phyloP scores from a whole-genome alignment of 371 early-diverging fungal genomes.

The Syncephalastrum contaminatum region DNA sequence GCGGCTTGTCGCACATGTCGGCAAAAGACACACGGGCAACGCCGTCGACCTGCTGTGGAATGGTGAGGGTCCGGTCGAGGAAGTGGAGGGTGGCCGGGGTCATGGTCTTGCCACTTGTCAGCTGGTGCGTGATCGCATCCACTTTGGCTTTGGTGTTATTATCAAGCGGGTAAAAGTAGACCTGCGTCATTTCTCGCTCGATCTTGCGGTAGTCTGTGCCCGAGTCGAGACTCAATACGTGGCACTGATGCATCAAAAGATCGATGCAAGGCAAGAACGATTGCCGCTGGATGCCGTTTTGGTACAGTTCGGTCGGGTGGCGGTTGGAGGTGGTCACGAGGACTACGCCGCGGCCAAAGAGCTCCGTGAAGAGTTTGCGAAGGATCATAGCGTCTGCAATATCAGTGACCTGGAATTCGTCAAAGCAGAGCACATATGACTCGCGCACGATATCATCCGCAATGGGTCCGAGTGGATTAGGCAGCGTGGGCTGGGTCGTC shows the following conservation, averaged over 20 bases:
- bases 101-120: slow-evolving; percentile 34
- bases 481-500: slow-evolving; percentile 39
- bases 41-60: slow-evolving; percentile 64
- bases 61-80: slow-evolving; percentile 67
- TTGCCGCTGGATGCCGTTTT: slow-evolving; percentile 91
- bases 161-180: slow-evolving; percentile 64
- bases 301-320: slow-evolving; percentile 92
- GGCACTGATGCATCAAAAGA: slow-evolving; percentile 76
- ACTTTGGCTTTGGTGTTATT: slow-evolving; percentile 45
- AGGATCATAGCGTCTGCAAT: slow-evolving; percentile 97
- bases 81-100: slow-evolving; percentile 58
- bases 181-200: slow-evolving; percentile 53
- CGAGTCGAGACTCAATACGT: slow-evolving; percentile 80
- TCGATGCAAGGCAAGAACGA: slow-evolving; percentile 92
- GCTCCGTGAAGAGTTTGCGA: slow-evolving; percentile 76
- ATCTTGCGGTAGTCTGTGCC: slow-evolving; percentile 87
- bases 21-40: slow-evolving; percentile 79
- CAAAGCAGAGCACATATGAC: slow-evolving; percentile 89
- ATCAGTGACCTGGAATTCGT: slow-evolving; percentile 97
- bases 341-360: slow-evolving; percentile 87
- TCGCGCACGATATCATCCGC: slow-evolving; percentile 80
- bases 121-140: slow-evolving; percentile 26
- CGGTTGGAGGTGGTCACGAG: slow-evolving; percentile 92
- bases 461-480: slow-evolving; percentile 78
- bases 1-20: slow-evolving; percentile 80